Evolutionary conservation across 805 yeast species (phyloP).

Genomic region (Pachysolen tannophilus): DNA sequence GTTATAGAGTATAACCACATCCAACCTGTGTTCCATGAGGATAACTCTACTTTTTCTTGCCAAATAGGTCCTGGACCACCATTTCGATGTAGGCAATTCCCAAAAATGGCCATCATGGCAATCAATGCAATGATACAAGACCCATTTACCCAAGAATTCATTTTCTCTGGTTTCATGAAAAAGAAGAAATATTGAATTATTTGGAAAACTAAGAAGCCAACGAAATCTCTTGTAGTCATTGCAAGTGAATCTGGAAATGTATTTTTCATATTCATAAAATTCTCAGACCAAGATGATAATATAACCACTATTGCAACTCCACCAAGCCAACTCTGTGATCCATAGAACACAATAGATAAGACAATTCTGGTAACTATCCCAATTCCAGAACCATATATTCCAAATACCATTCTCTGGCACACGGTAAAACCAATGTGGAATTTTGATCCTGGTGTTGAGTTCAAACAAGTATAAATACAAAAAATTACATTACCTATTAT

Average conservation of each 20-base stretch:
- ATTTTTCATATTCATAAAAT: conserved; percentile 30
- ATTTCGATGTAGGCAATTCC: conserved; percentile 20
- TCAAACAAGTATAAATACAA: conserved; percentile 32
- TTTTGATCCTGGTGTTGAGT: conserved; percentile 39
- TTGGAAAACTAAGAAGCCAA: conserved; percentile 37
- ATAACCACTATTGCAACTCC: conserved; percentile 33
- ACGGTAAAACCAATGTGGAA: conserved; percentile 45
- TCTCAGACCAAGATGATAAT: conserved; percentile 28
- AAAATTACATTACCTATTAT: conserved; percentile 40
- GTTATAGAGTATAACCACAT: conserved; percentile 32
- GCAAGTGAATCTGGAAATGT: conserved; percentile 28
- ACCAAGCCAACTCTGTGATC: conserved; percentile 38
- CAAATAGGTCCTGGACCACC: conserved; percentile 20
- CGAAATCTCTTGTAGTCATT: conserved; percentile 32
- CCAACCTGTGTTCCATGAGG: conserved; percentile 27
- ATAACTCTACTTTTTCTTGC: conserved; percentile 13
- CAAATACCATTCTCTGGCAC: conserved; percentile 35
- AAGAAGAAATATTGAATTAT: conserved; percentile 32
- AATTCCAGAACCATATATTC: conserved; percentile 35
- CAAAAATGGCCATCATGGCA: conserved; percentile 25
- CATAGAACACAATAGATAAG: conserved; percentile 38
- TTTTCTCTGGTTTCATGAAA: conserved; percentile 33
- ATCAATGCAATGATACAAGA: conserved; percentile 21
- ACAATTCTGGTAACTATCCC: conserved; percentile 36
- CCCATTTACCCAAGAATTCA: conserved; percentile 12